Evolutionary conservation across 768 basidiomycete species (phyloP).

Genomic region (Austroboletus eburneus): DNA sequence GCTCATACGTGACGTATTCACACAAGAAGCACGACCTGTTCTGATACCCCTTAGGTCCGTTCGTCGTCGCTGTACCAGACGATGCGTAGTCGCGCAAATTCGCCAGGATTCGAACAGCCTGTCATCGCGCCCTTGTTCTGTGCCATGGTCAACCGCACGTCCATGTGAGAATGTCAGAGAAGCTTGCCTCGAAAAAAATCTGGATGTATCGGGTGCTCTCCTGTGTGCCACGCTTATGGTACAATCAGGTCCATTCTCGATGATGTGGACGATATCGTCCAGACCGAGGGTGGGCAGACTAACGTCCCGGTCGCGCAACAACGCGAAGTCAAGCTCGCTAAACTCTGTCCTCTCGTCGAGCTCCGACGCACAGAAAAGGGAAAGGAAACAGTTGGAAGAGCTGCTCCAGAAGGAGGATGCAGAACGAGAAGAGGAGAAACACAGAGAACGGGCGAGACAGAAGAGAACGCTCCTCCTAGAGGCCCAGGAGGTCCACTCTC

Average conservation of each 20-base stretch:
- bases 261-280: constrained; percentile 56
- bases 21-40: constrained; percentile 69
- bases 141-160: constrained; percentile 2
- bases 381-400: constrained; percentile 50
- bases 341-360: constrained; percentile 61
- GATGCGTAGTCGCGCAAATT: constrained; percentile 51
- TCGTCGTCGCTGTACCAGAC: constrained; percentile 27
- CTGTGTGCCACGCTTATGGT: constrained; percentile 52
- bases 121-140: constrained; percentile 92
- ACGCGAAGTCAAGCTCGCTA: constrained; percentile 74
- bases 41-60: constrained; percentile 53
- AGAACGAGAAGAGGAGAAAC: constrained; percentile 73
- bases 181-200: constrained; percentile 74
- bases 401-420: constrained; percentile 61
- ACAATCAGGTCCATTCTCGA: constrained; percentile 74
- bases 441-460: constrained; percentile 70
- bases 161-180: constrained; percentile 1
- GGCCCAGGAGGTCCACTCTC: constrained; percentile 90
- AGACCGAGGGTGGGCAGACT: constrained; percentile 65
- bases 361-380: constrained; percentile 46
- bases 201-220: constrained; percentile 79
- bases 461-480: constrained; percentile 87
- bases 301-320: constrained; percentile 83
- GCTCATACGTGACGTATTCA: constrained; percentile 73
- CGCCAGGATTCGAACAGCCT: constrained; percentile 87